Conservation (phyloP, 176 grass and related monocot genomes). For the Carex cristatella region DNA sequence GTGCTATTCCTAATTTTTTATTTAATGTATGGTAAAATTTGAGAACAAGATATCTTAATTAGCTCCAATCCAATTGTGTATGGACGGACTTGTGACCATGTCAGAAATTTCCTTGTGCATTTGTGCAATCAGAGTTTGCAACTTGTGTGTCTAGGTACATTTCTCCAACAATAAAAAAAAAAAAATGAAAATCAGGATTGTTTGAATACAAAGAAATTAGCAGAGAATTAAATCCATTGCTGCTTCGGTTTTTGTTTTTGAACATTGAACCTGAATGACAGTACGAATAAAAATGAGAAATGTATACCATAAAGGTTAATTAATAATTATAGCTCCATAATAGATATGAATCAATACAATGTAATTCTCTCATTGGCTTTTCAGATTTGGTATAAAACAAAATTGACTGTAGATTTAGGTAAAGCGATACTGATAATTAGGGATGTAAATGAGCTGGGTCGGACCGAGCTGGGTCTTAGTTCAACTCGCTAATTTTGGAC, state of each 20-base stretch:
- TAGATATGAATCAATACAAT: no score
- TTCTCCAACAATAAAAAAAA: background rate
- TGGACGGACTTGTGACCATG: background rate
- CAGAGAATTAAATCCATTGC: background rate
- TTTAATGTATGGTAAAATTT: background rate
- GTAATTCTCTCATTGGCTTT: no score
- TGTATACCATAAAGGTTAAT: background rate
- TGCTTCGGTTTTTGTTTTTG: background rate
- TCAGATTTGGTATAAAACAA: no score
- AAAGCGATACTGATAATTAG: background rate
- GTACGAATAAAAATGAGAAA: background rate
- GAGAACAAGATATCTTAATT: background rate
- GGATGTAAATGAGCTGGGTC: no score
- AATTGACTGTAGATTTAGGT: background rate
- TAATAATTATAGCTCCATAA: no score
- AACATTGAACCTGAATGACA: background rate
- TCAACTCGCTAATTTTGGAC: no score
- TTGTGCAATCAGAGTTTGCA: background rate
- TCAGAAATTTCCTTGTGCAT: background rate
- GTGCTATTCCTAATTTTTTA: background rate
- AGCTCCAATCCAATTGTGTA: background rate
- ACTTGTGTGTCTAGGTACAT: slow-evolving; percentile 6
- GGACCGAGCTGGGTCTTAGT: no score
- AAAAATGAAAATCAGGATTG: background rate
- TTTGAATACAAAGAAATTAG: background rate